phyloP scores from a whole-genome alignment of 345 rosid species.

The Eucalyptus cloeziana region DNA sequence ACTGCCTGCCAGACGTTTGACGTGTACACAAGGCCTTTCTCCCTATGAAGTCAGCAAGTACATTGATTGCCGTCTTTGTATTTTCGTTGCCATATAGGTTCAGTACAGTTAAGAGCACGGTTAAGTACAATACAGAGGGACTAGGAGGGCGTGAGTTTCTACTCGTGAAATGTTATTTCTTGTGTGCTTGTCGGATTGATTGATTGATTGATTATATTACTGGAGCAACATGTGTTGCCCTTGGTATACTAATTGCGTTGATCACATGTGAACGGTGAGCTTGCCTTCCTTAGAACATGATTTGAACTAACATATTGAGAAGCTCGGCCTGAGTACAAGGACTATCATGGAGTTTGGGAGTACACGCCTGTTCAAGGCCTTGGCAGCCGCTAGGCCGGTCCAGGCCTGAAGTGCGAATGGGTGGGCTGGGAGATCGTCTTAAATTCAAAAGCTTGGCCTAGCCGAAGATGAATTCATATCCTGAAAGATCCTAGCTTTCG shows the following conservation, averaged over 20 bases:
- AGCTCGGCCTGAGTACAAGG: neutral
- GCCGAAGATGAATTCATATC: neutral
- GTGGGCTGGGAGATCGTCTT: neutral
- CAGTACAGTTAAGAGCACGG: neutral
- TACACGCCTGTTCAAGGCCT: neutral
- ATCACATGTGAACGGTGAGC: neutral
- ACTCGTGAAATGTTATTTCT: neutral
- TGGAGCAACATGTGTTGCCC: neutral
- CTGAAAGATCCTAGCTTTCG: neutral
- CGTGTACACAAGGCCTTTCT: conserved; percentile 60
- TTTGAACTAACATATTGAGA: neutral
- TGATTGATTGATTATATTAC: neutral
- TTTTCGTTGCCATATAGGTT: neutral
- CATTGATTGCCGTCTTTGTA: neutral
- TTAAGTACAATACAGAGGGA: neutral
- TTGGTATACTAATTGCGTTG: neutral
- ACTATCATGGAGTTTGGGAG: neutral
- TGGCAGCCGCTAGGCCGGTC: neutral
- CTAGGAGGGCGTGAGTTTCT: neutral
- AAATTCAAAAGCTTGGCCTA: neutral
- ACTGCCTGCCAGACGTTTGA: conserved; percentile 68
- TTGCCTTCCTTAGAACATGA: neutral
- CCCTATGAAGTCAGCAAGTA: conserved; percentile 22
- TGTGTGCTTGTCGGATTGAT: neutral
- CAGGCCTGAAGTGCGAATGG: neutral